Conservation (phyloP, 2,329 filamentous ascomycete species). For the Hymenoscyphus repandus region DNA sequence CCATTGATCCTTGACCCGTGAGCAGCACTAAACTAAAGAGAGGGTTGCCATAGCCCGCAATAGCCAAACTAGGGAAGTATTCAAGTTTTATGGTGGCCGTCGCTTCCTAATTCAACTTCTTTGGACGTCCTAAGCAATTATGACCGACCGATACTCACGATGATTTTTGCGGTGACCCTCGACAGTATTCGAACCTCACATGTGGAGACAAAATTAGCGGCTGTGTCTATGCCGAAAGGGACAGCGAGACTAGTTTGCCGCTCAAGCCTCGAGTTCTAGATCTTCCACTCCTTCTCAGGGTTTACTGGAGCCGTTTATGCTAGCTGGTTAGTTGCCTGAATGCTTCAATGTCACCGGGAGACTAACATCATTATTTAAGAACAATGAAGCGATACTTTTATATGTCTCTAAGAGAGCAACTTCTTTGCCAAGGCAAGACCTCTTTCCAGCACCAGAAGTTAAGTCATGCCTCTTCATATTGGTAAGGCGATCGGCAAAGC, state of each 20-base stretch:
- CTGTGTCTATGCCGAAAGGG: conserved; percentile 3
- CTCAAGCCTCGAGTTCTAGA: conserved; percentile 38
- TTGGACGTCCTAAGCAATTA: too few relatives aligned
- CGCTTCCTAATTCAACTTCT: too few relatives aligned
- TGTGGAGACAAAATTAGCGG: too few relatives aligned
- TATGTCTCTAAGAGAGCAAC: conserved; percentile 37
- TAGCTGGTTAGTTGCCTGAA: background rate
- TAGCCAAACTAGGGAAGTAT: too few relatives aligned
- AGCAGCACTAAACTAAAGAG: too few relatives aligned
- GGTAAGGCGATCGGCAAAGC: background rate
- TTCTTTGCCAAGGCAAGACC: conserved; percentile 38
- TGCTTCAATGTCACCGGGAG: background rate
- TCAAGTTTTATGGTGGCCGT: too few relatives aligned
- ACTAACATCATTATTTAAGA: conserved; percentile 14
- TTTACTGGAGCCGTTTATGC: conserved; percentile 34
- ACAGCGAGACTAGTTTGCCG: conserved; percentile 29
- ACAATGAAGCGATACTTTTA: conserved; percentile 34
- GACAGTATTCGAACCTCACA: too few relatives aligned
- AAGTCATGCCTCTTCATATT: conserved; percentile 14
- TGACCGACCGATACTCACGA: too few relatives aligned
- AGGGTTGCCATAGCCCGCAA: too few relatives aligned
- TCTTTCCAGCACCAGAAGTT: conserved; percentile 34
- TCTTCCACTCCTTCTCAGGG: conserved; percentile 33
- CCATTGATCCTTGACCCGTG: too few relatives aligned
- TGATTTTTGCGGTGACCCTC: too few relatives aligned